Percentiles rank a stretch among this genome's conserved stretches.
Evolutionary conservation across 129 eudicot genomes (phyloP).

Genomic region (Artemisia annua): DNA sequence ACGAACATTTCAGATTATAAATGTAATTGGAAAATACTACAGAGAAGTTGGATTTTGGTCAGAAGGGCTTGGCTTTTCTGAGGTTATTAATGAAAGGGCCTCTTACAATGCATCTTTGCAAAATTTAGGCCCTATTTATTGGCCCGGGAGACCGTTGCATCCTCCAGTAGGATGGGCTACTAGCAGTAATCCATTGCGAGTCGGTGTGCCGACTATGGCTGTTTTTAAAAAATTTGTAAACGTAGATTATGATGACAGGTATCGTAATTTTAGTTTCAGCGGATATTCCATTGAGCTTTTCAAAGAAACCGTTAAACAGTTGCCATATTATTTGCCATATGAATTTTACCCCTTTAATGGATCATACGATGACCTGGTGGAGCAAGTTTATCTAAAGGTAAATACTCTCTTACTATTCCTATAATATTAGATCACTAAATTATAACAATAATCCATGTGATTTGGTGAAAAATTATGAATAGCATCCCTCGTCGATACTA

Average conservation of each 20-base stretch:
- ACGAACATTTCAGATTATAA: slow-evolving; percentile 34
- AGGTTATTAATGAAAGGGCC: slow-evolving; percentile 15
- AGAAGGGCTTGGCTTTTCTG: slow-evolving; percentile 42
- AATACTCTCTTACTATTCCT: background rate
- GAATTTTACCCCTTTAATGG: slow-evolving; percentile 13
- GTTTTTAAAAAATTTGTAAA: slow-evolving; percentile 41
- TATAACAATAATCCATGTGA: too few relatives aligned
- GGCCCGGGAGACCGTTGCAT: slow-evolving; percentile 48
- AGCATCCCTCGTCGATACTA: too few relatives aligned
- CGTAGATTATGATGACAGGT: slow-evolving; percentile 8
- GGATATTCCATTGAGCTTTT: slow-evolving; percentile 56
- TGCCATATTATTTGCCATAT: slow-evolving; percentile 36
- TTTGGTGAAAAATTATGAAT: too few relatives aligned
- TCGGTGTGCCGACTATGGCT: slow-evolving; percentile 50
- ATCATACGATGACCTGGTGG: slow-evolving; percentile 38
- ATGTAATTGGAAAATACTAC: slow-evolving; percentile 47
- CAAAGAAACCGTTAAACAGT: slow-evolving; percentile 20
- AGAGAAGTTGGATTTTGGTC: slow-evolving; percentile 51
- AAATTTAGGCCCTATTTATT: slow-evolving; percentile 34
- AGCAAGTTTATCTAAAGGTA: slow-evolving; percentile 37
- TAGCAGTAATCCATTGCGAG: slow-evolving; percentile 31
- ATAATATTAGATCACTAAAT: too few relatives aligned
- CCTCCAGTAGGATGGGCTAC: slow-evolving; percentile 25
- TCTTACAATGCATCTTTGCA: slow-evolving; percentile 29
- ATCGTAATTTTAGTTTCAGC: background rate